These are phyloP conservation scores for Elaeis oleifera DNA, from an alignment of 202 grass and related monocot species.

Conservation along the genomic window DNA sequence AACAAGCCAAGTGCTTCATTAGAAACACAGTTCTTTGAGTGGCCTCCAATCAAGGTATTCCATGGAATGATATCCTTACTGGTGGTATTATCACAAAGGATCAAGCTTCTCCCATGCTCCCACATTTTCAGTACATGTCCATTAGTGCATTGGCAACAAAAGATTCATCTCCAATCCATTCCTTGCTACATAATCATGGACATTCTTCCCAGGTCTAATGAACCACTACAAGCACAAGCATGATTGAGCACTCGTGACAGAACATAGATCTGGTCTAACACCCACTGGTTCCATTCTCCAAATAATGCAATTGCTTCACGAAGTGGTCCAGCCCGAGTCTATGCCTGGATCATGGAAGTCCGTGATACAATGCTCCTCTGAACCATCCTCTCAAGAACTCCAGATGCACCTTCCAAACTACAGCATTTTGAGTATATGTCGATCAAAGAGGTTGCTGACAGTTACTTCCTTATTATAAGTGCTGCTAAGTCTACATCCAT, in stretches of 20 bases:
- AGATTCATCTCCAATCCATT: conserved; percentile 48
- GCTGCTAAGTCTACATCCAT: conserved; percentile 47
- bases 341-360: conserved; percentile 65
- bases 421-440: conserved; percentile 84
- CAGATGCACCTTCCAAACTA: conserved; percentile 45
- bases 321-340: conserved; percentile 41
- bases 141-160: conserved; percentile 54
- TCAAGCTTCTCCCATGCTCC: conserved; percentile 50
- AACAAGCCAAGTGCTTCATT: conserved; percentile 59
- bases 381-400: conserved; percentile 38
- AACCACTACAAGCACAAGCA: conserved; percentile 58
- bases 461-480: too few species aligned
- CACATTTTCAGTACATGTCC: conserved; percentile 71
- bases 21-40: conserved; percentile 51
- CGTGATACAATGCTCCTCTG: conserved; percentile 59
- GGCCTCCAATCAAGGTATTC: conserved; percentile 78
- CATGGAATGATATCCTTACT: conserved; percentile 69
- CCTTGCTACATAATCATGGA: conserved; percentile 50
- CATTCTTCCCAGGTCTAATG: conserved; percentile 40
- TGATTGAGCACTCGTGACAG: conserved; percentile 54
- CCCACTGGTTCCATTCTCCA: conserved; percentile 38
- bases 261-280: conserved; percentile 41
- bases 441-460: conserved; percentile 51
- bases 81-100: conserved; percentile 33
- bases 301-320: conserved; percentile 48